Conservation (phyloP, 768 basidiomycete genomes). For the Boletellus ananas region DNA sequence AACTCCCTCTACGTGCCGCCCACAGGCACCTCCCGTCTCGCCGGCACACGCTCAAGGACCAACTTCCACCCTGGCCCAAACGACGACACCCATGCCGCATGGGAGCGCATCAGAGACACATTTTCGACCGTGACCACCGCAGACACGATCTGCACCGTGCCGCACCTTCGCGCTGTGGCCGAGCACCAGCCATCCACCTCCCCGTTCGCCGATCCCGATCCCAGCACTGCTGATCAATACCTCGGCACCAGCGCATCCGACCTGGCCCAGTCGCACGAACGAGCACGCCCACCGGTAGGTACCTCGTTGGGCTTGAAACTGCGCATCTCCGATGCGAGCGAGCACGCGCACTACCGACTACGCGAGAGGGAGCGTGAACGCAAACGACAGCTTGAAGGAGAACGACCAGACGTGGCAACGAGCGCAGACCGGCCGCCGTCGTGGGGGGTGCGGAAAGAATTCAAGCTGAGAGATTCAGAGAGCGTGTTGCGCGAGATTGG, state of each 20-base stretch:
- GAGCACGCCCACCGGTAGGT: background rate
- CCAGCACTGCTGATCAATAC: no score
- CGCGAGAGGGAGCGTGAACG: constrained; percentile 23
- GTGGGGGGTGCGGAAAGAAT: background rate
- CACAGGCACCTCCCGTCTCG: background rate
- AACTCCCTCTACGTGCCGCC: constrained; percentile 17
- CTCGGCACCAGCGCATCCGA: no score
- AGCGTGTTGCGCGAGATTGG: constrained; percentile 18
- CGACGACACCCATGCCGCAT: background rate
- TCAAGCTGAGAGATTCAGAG: constrained; percentile 21
- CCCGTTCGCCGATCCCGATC: background rate
- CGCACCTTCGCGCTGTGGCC: constrained; percentile 1
- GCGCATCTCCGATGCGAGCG: constrained; percentile 24
- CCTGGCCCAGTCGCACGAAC: no score
- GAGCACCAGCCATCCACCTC: background rate
- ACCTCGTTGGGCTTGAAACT: constrained; percentile 15
- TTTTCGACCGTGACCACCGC: constrained; percentile 22
- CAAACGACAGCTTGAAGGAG: background rate
- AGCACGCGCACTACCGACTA: constrained; percentile 17
- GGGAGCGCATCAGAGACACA: constrained; percentile 11
- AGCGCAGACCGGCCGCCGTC: no score
- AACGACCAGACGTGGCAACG: background rate
- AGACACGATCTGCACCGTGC: constrained; percentile 4
- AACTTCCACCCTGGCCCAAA: constrained; percentile 4
- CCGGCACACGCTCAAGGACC: constrained; percentile 13